Percentiles rank a stretch among this genome's conserved stretches.
Evolutionary conservation across 805 yeast species (phyloP).

Genomic region (Geotrichum ghanense): DNA sequence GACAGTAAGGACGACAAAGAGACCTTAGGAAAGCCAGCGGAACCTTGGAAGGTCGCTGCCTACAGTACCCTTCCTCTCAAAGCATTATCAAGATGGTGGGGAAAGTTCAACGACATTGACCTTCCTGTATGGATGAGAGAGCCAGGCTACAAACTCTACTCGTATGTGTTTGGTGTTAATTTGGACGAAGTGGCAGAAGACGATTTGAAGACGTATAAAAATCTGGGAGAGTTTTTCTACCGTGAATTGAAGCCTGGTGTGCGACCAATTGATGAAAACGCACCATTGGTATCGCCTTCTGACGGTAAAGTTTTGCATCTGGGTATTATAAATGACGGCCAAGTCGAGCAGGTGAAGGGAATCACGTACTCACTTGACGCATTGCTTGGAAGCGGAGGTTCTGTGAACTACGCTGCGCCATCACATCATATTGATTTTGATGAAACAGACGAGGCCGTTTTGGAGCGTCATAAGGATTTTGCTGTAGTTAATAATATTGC

Average conservation of each 20-base stretch:
- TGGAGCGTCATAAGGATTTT: constrained; percentile 54
- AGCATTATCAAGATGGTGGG: constrained; percentile 90
- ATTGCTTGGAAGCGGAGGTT: constrained; percentile 47
- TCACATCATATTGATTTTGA: constrained; percentile 31
- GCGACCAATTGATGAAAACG: constrained; percentile 59
- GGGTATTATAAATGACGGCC: constrained; percentile 63
- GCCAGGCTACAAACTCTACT: constrained; percentile 70
- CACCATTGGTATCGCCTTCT: constrained; percentile 74
- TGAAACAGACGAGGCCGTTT: constrained; percentile 29
- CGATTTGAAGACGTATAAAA: constrained; percentile 60
- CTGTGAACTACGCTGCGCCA: constrained; percentile 5
- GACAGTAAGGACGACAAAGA: constrained; percentile 5
- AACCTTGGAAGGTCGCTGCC: constrained; percentile 82
- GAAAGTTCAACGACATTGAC: constrained; percentile 69
- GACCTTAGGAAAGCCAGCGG: constrained; percentile 34
- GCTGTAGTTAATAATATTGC: constrained; percentile 69
- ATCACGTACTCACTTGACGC: constrained; percentile 86
- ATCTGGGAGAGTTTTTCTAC: constrained; percentile 85
- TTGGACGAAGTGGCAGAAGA: constrained; percentile 81
- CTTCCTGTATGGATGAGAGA: constrained; percentile 82
- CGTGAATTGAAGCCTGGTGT: constrained; percentile 66
- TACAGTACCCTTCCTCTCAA: constrained; percentile 86
- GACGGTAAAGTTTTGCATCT: constrained; percentile 85
- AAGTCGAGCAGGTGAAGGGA: constrained; percentile 93
- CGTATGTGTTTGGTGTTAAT: constrained; percentile 76